These are phyloP conservation scores for Scleroderma bovista DNA, from an alignment of 768 basidiomycete genomes.

Conservation along the genomic window DNA sequence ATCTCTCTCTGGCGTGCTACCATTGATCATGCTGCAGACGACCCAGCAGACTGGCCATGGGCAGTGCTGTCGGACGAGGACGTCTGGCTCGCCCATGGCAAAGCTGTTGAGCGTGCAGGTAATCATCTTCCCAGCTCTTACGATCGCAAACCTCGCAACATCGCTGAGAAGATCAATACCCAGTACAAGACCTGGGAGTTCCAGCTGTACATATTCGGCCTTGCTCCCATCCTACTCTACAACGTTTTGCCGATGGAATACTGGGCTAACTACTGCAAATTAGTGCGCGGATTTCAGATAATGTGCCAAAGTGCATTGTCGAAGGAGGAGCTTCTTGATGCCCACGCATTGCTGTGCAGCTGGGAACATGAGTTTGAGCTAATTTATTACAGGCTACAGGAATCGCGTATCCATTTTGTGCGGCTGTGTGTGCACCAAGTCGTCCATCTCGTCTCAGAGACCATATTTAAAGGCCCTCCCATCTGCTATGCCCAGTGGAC, in stretches of 20 bases:
- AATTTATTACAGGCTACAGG: constrained; percentile 19
- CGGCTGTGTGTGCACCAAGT: constrained; percentile 24
- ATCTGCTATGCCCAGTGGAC: constrained; percentile 21
- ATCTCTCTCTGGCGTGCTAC: constrained; percentile 19
- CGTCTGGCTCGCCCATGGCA: constrained; percentile 9
- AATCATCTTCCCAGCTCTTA: constrained; percentile 15
- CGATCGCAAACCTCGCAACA: constrained; percentile 19
- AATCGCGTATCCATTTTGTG: constrained; percentile 27
- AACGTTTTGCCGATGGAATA: constrained; percentile 8
- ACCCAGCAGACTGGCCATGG: constrained; percentile 27
- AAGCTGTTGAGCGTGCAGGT: neutral
- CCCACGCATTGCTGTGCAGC: constrained; percentile 9
- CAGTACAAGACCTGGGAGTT: constrained; percentile 26
- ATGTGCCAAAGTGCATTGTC: constrained; percentile 15
- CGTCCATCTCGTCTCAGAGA: constrained; percentile 14
- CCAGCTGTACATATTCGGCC: constrained; percentile 14
- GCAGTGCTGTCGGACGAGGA: constrained; percentile 15
- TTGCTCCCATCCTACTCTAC: constrained; percentile 15
- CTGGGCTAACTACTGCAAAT: constrained; percentile 17
- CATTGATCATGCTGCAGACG: constrained; percentile 14
- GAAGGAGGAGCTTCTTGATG: constrained; percentile 9
- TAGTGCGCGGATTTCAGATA: constrained; percentile 18
- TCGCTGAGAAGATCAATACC: constrained; percentile 21
- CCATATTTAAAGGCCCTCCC: no score
- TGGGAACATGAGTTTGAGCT: constrained; percentile 27